Percentiles rank a stretch among this genome's conserved stretches.
phyloP scores from a whole-genome alignment of 2,329 filamentous ascomycete species.

The Diaporthe australafricana region DNA sequence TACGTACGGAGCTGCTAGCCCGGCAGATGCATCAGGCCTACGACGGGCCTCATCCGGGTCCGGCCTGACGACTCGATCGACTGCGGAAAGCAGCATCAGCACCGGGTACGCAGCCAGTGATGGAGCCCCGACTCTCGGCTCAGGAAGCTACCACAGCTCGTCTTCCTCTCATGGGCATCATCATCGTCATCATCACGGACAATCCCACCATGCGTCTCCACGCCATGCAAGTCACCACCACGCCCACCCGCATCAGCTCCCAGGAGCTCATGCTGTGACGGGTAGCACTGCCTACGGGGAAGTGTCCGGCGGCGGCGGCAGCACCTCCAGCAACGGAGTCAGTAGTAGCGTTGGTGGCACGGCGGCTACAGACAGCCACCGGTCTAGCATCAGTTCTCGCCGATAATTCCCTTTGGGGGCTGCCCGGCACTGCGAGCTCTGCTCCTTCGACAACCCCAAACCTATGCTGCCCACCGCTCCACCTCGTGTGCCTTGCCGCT shows the following conservation, averaged over 20 bases:
- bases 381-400: slow-evolving; percentile 27
- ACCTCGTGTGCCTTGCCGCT: slow-evolving; percentile 3
- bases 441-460: slow-evolving; percentile 4
- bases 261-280: slow-evolving; percentile 23
- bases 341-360: slow-evolving; percentile 28
- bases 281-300: slow-evolving; percentile 36
- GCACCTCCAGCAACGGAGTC: slow-evolving; percentile 30
- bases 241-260: slow-evolving; percentile 27
- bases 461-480: background rate
- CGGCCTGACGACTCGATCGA: slow-evolving; percentile 33
- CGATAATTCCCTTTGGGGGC: slow-evolving; percentile 16
- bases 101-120: slow-evolving; percentile 31
- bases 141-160: slow-evolving; percentile 12
- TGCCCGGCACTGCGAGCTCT: background rate
- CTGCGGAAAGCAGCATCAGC: slow-evolving; percentile 28
- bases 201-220: slow-evolving; percentile 27
- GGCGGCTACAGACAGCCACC: slow-evolving; percentile 34
- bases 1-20: slow-evolving; percentile 41
- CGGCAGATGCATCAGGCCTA: slow-evolving; percentile 32
- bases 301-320: slow-evolving; percentile 24
- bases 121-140: background rate
- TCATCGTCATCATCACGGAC: slow-evolving; percentile 26
- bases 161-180: slow-evolving; percentile 31
- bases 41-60: slow-evolving; percentile 34
- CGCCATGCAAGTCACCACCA: slow-evolving; percentile 32